A percentile compares a stretch with the other conserved stretches of the same genome.
These are phyloP conservation scores for Acorus gramineus DNA, from an alignment of 106 monocot species.

Conservation along the genomic window DNA sequence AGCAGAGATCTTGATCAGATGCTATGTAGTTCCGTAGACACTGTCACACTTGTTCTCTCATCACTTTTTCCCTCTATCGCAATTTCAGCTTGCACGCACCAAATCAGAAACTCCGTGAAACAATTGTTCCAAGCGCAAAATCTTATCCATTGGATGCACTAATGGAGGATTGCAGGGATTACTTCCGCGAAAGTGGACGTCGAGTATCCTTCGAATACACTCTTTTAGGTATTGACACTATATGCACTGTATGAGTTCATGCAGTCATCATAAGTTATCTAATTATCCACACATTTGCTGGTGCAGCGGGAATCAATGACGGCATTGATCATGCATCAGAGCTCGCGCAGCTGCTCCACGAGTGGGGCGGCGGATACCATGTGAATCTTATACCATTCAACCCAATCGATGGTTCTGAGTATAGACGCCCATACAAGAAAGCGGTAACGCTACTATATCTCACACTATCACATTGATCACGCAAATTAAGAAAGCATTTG, in stretches of 20 bases:
- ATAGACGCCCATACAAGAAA: constrained; percentile 86
- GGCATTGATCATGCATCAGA: constrained; percentile 54
- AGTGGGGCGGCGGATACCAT: constrained; percentile 59
- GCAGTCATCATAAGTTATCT: background rate
- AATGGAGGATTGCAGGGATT: constrained; percentile 79
- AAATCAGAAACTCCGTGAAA: constrained; percentile 74
- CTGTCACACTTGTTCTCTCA: too few relatives aligned
- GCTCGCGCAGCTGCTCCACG: constrained; percentile 60
- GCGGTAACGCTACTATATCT: constrained; percentile 20
- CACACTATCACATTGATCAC: too few relatives aligned
- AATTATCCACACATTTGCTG: constrained; percentile 1
- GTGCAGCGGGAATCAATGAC: constrained; percentile 78
- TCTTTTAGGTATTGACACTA: constrained; percentile 51
- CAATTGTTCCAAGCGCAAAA: constrained; percentile 88
- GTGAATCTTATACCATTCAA: constrained; percentile 95
- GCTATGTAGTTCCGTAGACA: too few relatives aligned
- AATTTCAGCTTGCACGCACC: constrained; percentile 83
- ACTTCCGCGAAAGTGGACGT: constrained; percentile 65
- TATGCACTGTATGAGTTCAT: too few relatives aligned
- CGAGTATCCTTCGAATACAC: constrained; percentile 93
- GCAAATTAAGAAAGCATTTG: too few relatives aligned
- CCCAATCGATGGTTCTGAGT: constrained; percentile 87
- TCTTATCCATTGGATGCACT: constrained; percentile 72
- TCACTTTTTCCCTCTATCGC: background rate
- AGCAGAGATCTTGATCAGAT: too few relatives aligned